These are phyloP conservation scores for Diutina sp. DNA, from an alignment of 1,139 yeast species.

Conservation along the genomic window DNA sequence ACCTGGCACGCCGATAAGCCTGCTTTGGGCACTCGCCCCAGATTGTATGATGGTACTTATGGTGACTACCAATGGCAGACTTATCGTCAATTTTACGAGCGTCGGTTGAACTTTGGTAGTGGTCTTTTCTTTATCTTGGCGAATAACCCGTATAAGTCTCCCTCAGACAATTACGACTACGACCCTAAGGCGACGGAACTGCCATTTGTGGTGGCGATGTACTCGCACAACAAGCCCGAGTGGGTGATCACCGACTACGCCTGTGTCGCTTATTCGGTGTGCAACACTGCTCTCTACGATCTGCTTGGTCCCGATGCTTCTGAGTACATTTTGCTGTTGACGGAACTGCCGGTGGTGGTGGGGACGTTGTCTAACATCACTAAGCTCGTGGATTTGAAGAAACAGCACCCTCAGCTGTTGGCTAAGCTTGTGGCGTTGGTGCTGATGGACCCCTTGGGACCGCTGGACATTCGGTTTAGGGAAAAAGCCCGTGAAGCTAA, in stretches of 20 bases:
- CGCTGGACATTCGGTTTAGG: neutral
- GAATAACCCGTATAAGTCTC: conserved; percentile 18
- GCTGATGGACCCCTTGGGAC: conserved; percentile 16
- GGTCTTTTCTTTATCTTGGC: conserved; percentile 45
- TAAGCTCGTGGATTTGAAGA: conserved; percentile 24
- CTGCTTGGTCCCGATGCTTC: conserved; percentile 52
- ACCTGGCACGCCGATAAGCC: conserved; percentile 20
- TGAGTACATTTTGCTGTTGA: conserved; percentile 40
- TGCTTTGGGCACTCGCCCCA: conserved; percentile 40
- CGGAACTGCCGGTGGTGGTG: conserved; percentile 43
- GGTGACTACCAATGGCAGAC: conserved; percentile 36
- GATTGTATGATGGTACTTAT: conserved; percentile 22
- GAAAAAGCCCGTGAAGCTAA: conserved; percentile 4
- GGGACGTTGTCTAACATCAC: conserved; percentile 35
- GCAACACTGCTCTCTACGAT: conserved; percentile 50
- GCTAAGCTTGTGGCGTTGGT: conserved; percentile 24
- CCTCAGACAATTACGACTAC: conserved; percentile 8
- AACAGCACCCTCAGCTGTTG: conserved; percentile 14
- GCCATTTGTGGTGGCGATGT: conserved; percentile 38
- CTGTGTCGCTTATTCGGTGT: conserved; percentile 34
- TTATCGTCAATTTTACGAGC: conserved; percentile 24
- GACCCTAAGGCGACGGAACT: conserved; percentile 23
- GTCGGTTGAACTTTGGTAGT: conserved; percentile 44
- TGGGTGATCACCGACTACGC: conserved; percentile 53
- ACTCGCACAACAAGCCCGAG: conserved; percentile 43